Evolutionary conservation across 2,329 filamentous ascomycete species (phyloP), one percentile per base, ranked within the genome.

Genomic region (Ascochyta lentis): DNA sequence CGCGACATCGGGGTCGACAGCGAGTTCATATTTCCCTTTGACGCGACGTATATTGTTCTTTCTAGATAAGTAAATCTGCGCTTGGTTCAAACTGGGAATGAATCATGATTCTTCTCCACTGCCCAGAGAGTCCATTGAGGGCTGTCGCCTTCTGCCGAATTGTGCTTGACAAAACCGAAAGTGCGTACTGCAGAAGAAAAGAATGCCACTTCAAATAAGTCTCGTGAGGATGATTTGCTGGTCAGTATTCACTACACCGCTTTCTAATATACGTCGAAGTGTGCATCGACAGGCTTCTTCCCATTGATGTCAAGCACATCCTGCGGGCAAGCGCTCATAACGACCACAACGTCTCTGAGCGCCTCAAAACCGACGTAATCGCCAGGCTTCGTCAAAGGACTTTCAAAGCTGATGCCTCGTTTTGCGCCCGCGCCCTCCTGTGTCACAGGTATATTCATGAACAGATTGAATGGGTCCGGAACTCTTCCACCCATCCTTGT

Each of bases 241-340:
- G 7, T 8, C 33, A 35, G 8, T 3, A 35, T 8, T n/a, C 6
- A 35, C 6, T 35, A 16, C 8, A 3, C 33, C 6, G 9, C 8
- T 23, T 6, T 10, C 22, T 23, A 39, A 6, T 39, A 39, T 6
- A 72, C 63, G 37, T 71, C 50, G 15, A 79, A 81, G 60, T 80
- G 76, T 6, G 76, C 78, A 54, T 80, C 78, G n/a, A 75, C 74
- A 3, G 76, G 74, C 48, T 74, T 73, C 51, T 74, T 71, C 35
- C 70, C 73, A 56, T 80, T 80, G 58, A 80, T 79, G 2, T 70
- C 74, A 9, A 76, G 63, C 6, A 80, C 70, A 61, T 80, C 78
- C 50, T 80, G 75, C 22, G 78, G 79, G 65, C 79, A 81, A 4
- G 78, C 76, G 58, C 74, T 77, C 79, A 81, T 80, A 19, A 79